Evolutionary conservation across 192 early-diverging fungal species (phyloP), one percentile per base, ranked within the genome.

Genomic region (Coemansia sp.): DNA sequence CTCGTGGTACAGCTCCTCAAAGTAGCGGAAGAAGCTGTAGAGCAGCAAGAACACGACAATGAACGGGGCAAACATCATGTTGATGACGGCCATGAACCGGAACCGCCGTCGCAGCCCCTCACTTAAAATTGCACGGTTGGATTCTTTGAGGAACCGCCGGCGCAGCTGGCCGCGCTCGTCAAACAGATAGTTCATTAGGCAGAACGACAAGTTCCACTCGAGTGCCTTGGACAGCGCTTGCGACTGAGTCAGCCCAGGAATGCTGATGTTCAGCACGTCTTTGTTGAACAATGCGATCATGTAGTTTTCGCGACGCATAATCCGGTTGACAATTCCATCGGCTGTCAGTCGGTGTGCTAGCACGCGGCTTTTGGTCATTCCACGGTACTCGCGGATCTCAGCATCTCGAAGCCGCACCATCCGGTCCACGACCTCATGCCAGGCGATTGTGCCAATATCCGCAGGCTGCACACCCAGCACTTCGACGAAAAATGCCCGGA

Each of bases 261-360:
- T 73, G 3, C 82, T 76, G 11, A 96, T 74, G 62, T 96, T 82
- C 11, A 98, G 72, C 26, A 95, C 47, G 23, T 96, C 93, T 62
- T 91, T 93, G 80, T 94, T 93, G 70, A 97, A 93, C 49, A 98
- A 64, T 16, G 92, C 94, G 53, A 97, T 88, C 80, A 94, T 76
- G 69, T 96, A 99, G 79, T 99, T 99, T 37, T 99, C 97, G 40
- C 88, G 88, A 14, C 97, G 86, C 89, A 97, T 87, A 58, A 99
- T 98, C 14, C 95, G 88, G 71, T 91, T 94, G 36, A 92, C 85
- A 45, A 99, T 90, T 40, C 77, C 83, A 52, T 84, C 85, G 28
- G 77, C 85, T 53, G 86, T 84, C 40, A 89, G 71, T 3, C 82
- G 82, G 38, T 84, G 74, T 6, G 49, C 58, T 30, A 65, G 73